Percentiles rank a stretch among this genome's conserved stretches.
These are phyloP conservation scores for Alternaria gaisen DNA, from an alignment of 2,329 filamentous ascomycete species.

Conservation along the genomic window DNA sequence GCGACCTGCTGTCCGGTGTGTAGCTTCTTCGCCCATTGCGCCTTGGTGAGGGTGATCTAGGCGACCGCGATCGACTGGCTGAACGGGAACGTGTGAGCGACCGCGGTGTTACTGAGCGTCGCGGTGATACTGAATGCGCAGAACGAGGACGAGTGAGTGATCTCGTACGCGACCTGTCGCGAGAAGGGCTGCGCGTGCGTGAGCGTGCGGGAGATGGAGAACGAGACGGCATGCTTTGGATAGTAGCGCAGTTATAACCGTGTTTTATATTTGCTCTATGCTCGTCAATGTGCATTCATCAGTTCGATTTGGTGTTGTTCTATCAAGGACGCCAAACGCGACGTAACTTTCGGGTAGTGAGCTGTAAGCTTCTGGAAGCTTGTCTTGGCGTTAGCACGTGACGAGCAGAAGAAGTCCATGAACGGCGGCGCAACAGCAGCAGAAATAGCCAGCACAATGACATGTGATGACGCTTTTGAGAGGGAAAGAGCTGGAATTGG, in stretches of 20 bases:
- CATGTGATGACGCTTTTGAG: not conserved
- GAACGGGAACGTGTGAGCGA: conserved; percentile 50
- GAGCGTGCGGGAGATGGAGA: conserved; percentile 37
- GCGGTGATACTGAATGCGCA: conserved; percentile 41
- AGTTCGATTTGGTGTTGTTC: not conserved
- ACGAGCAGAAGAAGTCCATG: conserved; percentile 11
- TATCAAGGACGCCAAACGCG: conserved; percentile 19
- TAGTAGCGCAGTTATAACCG: not conserved
- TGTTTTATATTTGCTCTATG: not conserved
- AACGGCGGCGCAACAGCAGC: conserved; percentile 6
- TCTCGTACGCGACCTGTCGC: conserved; percentile 52
- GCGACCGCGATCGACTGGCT: conserved; percentile 41
- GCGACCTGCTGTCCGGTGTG: conserved; percentile 40
- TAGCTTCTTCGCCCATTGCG: conserved; percentile 51
- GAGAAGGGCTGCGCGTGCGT: conserved; percentile 50
- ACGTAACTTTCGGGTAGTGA: conserved; percentile 23
- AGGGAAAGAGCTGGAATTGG: not conserved
- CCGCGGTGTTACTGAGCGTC: conserved; percentile 51
- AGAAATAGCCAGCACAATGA: not conserved
- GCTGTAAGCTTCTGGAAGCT: conserved; percentile 13
- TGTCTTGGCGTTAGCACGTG: conserved; percentile 24
- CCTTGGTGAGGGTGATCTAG: conserved; percentile 36
- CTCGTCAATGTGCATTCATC: not conserved
- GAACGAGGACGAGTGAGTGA: conserved; percentile 37
- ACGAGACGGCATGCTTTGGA: conserved; percentile 31